These are phyloP conservation scores for Brassica nigra DNA, from an alignment of 345 rosid species.

Conservation along the genomic window DNA sequence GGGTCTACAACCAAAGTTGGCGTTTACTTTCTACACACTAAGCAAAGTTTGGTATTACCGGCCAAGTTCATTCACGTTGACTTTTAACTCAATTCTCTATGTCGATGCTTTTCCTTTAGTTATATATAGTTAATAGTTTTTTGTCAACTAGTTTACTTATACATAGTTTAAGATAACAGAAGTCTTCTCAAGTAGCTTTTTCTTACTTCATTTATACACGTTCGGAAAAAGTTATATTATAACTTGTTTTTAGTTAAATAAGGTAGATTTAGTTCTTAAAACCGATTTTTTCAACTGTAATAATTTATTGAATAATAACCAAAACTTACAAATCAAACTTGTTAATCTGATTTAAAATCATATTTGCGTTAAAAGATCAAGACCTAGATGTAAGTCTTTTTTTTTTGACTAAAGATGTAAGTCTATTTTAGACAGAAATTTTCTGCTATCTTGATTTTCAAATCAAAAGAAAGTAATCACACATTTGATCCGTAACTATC, in stretches of 20 bases:
- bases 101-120: slow-evolving; percentile 10
- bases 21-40: slow-evolving; percentile 38
- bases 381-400: background rate
- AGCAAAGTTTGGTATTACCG: slow-evolving; percentile 41
- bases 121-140: background rate
- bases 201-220: background rate
- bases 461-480: slow-evolving; percentile 15
- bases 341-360: background rate
- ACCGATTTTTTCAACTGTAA: background rate
- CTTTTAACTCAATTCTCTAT: slow-evolving; percentile 16
- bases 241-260: slow-evolving; percentile 13
- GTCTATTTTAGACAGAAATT: background rate
- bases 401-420: too few relatives aligned
- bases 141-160: background rate
- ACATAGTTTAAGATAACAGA: background rate
- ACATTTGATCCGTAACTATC: slow-evolving; percentile 23
- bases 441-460: background rate
- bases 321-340: background rate
- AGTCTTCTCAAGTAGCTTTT: slow-evolving; percentile 5
- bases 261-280: slow-evolving; percentile 2
- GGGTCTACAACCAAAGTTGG: slow-evolving; percentile 34
- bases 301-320: background rate
- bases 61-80: slow-evolving; percentile 42
- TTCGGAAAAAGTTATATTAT: slow-evolving; percentile 16
- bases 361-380: background rate